Base-by-base conservation (phyloP, 2,329 filamentous ascomycete genomes). In the Keithomyces neogunnii region DNA sequence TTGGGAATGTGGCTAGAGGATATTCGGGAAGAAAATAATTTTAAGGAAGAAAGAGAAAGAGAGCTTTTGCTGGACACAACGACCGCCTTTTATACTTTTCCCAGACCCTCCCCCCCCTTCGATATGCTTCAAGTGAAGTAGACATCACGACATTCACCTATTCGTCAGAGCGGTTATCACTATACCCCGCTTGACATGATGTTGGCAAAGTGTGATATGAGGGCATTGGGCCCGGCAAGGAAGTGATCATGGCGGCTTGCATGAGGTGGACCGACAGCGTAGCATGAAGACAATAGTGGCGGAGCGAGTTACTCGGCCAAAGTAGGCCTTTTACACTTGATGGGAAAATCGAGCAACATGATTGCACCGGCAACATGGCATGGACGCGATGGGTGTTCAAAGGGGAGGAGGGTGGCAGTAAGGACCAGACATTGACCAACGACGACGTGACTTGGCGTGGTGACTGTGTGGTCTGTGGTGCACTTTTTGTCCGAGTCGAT, bases 81-180 rank as follows among this genome's bases (percentile, higher is more conserved):
- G 62, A 63, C 65, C 68, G 19, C 78, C 71, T 82, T 84, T 85
- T 85, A 85, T 85, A 84, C 72, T 74, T 78, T 74, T 79, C 65
- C 63, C 54, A 54, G 29, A 11, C 59, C 61, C 63, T 60, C 63
- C 63, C 19, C 19, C 19, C 19, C 64, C 59, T 65, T 59, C 66
- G 62, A 62, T 59, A 60, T 64, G 57, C 60, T 63, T 57, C 60
- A 64, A 61, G 57, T 59, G 60, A 61, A 59, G 66, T 67, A 50
- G 69, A 74, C 71, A 74, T 71, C 64, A 67, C 59, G 64, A 61
- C 60, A 60, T 59, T 63, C 65, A 64, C 71, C 65, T 61, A 74
- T 74, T 75, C 72, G 72, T 68, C 62, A 57, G 62, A 65, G 54
- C 55, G 55, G 54, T 39, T 56, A 59, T 58, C 55, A 59, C 53